Base-by-base conservation (phyloP, 768 basidiomycete species). In the Trametes cingulata region DNA sequence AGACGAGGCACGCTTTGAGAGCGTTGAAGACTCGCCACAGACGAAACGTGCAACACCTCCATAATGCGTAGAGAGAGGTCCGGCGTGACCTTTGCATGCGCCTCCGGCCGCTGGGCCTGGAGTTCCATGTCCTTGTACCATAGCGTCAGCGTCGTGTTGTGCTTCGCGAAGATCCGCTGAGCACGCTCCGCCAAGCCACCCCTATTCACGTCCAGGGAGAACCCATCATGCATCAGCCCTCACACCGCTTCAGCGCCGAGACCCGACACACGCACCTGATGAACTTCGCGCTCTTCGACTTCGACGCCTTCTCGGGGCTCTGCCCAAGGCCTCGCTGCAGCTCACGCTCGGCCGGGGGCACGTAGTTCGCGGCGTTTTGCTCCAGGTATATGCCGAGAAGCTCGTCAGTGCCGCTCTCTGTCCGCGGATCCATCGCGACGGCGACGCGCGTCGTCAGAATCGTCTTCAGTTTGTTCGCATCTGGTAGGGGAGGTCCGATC, bases 141-240 rank as follows among this genome's bases (percentile, higher is more conserved):
- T 3, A 87, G 71, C 2, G 75, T 62, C 47, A 82, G 75, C 33
- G 78, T 75, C 5, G 82, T 84, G 27, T 76, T 75, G 5, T 74
- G 68, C 24, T 76, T 78, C 20, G 78, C 73, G 41, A 80, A 78
- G 29, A 77, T 67, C 12, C 76, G 73, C 3, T 77, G 76, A 1
- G 82, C 78, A 7, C 77, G 78, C 33, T 81, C 80, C 0, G 85
- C 85, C 3, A 86, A 65, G 1, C 86, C 85, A 37, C 80, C 80
- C n/a, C 86, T 87, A 55, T n/a, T 53, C 7, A 45, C 36, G 35
- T 4, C 43, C 6, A 14, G 33, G 8, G 9, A 27, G 17, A 13
- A 8, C 19, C 2, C 13, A n/a, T 15, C 40, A 36, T 33, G 15
- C 43, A 48, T 47, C 17, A 29, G 42, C 24, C 19, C 15, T 7